Conservation (phyloP, 805 yeast species). For the Metschnikowia lochheadii region DNA sequence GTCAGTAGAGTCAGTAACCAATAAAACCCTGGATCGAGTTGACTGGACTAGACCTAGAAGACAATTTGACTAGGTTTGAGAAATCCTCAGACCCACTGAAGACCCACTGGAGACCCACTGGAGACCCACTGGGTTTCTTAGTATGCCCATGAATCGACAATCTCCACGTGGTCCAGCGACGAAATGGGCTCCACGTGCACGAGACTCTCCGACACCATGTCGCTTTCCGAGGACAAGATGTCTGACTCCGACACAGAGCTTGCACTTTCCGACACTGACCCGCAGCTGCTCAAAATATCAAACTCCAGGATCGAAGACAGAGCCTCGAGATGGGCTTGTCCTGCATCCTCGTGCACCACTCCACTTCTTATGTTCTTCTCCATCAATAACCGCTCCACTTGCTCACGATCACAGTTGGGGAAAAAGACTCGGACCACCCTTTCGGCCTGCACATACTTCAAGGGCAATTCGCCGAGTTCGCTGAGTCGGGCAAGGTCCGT, state of each 20-base stretch:
- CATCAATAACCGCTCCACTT: slow-evolving; percentile 51
- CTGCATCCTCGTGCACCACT: slow-evolving; percentile 37
- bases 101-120: too few species aligned
- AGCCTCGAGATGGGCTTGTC: not conserved
- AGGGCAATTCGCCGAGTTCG: slow-evolving; percentile 65
- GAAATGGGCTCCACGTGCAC: slow-evolving; percentile 12
- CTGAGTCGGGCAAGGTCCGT: slow-evolving; percentile 42
- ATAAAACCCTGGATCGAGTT: too few species aligned
- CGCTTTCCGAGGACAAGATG: slow-evolving; percentile 10
- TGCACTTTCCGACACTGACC: slow-evolving; percentile 10
- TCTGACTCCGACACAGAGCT: slow-evolving; percentile 8
- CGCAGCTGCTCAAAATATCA: slow-evolving; percentile 18
- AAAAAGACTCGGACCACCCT: slow-evolving; percentile 51
- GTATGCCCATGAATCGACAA: slow-evolving; percentile 8
- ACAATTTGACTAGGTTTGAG: too few species aligned
- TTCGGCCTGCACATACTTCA: slow-evolving; percentile 42
- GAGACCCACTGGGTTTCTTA: not conserved
- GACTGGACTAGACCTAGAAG: too few species aligned
- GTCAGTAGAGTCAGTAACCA: too few species aligned
- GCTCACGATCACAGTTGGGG: slow-evolving; percentile 62
- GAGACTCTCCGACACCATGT: not conserved
- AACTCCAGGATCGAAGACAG: slow-evolving; percentile 14
- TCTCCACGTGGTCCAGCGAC: slow-evolving; percentile 12
- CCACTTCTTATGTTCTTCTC: slow-evolving; percentile 63
- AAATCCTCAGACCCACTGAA: too few species aligned